Conservation (phyloP, 2,329 filamentous ascomycete species). For the Tolypocladium amazonense region DNA sequence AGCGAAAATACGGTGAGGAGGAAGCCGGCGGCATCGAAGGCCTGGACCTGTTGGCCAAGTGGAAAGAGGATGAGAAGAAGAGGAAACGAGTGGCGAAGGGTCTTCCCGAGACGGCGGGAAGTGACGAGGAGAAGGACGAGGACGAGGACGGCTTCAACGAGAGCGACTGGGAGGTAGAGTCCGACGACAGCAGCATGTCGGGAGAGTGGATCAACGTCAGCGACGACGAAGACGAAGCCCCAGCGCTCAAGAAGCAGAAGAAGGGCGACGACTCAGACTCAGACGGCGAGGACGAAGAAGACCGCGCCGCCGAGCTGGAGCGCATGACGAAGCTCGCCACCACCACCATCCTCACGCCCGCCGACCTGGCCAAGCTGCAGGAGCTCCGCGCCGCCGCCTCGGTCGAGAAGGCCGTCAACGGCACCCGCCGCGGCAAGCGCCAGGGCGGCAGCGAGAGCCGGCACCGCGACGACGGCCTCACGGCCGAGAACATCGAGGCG, state of each 20-base stretch:
- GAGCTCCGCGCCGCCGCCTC: slow-evolving; percentile 70
- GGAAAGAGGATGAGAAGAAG: slow-evolving; percentile 82
- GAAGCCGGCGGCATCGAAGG: slow-evolving; percentile 77
- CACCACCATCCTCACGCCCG: slow-evolving; percentile 86
- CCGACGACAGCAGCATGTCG: slow-evolving; percentile 54
- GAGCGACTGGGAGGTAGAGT: slow-evolving; percentile 51
- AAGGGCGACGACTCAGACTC: slow-evolving; percentile 10
- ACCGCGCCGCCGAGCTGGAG: slow-evolving; percentile 31
- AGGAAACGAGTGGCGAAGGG: slow-evolving; percentile 61
- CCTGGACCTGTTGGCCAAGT: slow-evolving; percentile 80
- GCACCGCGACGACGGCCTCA: slow-evolving; percentile 79
- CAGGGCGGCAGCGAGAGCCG: slow-evolving; percentile 36
- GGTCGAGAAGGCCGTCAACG: slow-evolving; percentile 52
- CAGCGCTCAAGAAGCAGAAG: slow-evolving; percentile 38
- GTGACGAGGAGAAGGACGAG: slow-evolving; percentile 46
- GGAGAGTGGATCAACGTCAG: slow-evolving; percentile 91
- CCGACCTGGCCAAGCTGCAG: slow-evolving; percentile 87
- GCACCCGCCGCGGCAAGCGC: slow-evolving; percentile 31
- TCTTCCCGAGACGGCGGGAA: slow-evolving; percentile 50
- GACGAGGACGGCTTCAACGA: slow-evolving; percentile 43
- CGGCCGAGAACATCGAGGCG: slow-evolving; percentile 84
- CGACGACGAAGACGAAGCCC: slow-evolving; percentile 69
- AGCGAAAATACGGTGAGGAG: slow-evolving; percentile 75
- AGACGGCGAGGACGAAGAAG: slow-evolving; percentile 18
- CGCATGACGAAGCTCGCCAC: slow-evolving; percentile 71